Percentiles rank a stretch among this genome's conserved stretches.
These are phyloP conservation scores for Ganoderma sp. DNA, from an alignment of 1,284 basidiomycete genomes.

Conservation along the genomic window DNA sequence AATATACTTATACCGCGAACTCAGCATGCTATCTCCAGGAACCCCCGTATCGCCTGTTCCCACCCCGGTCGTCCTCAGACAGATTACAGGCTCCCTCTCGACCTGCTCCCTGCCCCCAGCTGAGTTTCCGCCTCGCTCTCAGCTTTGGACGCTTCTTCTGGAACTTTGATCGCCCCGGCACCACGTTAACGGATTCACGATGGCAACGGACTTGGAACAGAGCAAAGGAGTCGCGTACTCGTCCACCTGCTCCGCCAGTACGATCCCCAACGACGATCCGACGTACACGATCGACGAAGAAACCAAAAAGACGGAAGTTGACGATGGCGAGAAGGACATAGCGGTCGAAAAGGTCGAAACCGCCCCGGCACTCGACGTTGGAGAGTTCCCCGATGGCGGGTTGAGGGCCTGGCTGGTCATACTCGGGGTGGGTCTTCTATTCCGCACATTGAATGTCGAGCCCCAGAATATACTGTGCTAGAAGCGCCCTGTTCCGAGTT, in stretches of 20 bases:
- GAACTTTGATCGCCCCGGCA: not conserved
- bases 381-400: constrained; percentile 46
- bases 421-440: constrained; percentile 42
- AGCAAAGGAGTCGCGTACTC: not conserved
- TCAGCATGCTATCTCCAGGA: not conserved
- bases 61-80: not conserved
- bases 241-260: constrained; percentile 12
- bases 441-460: not conserved
- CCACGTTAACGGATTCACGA: constrained; percentile 4
- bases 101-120: not conserved
- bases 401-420: constrained; percentile 47
- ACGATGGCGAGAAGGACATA: constrained; percentile 5
- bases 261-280: constrained; percentile 3
- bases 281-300: not conserved
- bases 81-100: not conserved
- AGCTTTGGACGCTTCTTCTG: not conserved
- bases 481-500: not conserved
- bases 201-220: constrained; percentile 4
- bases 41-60: not conserved
- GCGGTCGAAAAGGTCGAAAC: not conserved
- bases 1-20: not conserved
- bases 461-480: not conserved
- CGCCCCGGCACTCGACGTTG: constrained; percentile 3
- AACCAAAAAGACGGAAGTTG: not conserved
- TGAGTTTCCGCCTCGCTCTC: not conserved